Base-by-base conservation (phyloP, 2,329 filamentous ascomycete genomes). In the Verticillium albo-atrum region DNA sequence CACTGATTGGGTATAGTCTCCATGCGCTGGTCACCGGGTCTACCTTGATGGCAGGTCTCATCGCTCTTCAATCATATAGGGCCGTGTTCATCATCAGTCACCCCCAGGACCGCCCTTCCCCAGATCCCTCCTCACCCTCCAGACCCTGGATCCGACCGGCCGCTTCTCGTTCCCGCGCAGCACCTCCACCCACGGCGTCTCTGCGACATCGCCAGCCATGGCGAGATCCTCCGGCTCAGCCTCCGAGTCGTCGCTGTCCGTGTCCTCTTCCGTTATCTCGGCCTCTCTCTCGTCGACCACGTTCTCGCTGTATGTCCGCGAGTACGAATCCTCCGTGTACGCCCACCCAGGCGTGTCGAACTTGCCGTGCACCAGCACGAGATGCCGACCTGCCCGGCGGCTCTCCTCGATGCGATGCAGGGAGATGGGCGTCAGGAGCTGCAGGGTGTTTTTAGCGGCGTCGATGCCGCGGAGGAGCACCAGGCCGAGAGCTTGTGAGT, bases 401-500 rank as follows among this genome's bases (percentile, higher is more conserved):
- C 79, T 68, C 10, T 73, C 68, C 37, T 74, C 70, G 17, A 86
- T 75, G 3, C 71, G 66, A 3, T 72, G 65, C 0, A 70, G 56
- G 0, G 76, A 59, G 6, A 87, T 76, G 0, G 90, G 89, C 0
- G 88, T 89, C 2, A 92, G 68, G 1, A 94, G 67, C 60, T 92
- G 87, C 3, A 94, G 72, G 6, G 77, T 70, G 3, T 79, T 75
- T 1, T 73, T 77, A 25, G 72, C 68, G 0, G 74, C 67, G 67
- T 93, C 88, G 60, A 93, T 85, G 4, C 86, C 89, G 1, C 89
- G 83, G n/a, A 95, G 72, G 9, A 94, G 77, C 0, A 83, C 89
- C 2, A 90, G 75, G 2, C 89, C 89, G 4, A 91, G 71, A 15
- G 83, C 79, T 25, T 77, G 77, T 0, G 85, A 89, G 66, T 82